These are phyloP conservation scores for Ceriops tagal DNA, from an alignment of 345 rosid species.

Conservation along the genomic window DNA sequence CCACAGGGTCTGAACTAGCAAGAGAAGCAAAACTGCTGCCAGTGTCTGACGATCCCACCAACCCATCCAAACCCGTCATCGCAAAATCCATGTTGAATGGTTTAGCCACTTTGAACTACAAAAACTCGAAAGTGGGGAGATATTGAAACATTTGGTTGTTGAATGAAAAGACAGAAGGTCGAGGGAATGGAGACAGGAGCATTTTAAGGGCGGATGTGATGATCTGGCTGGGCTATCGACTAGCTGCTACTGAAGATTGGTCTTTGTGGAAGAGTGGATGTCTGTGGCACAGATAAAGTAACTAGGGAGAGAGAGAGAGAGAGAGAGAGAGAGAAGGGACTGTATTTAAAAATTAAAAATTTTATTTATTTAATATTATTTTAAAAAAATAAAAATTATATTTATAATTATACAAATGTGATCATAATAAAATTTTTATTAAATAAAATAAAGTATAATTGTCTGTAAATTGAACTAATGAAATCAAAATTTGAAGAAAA, in stretches of 20 bases:
- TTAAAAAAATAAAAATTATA: too few species aligned
- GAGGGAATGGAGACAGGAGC: conserved; percentile 5
- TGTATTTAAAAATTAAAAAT: too few species aligned
- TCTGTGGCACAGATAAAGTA: conserved; percentile 25
- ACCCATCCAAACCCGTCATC: conserved; percentile 45
- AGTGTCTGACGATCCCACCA: conserved; percentile 42
- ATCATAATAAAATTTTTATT: too few species aligned
- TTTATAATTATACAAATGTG: too few species aligned
- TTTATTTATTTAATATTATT: too few species aligned
- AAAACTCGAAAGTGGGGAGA: neutral
- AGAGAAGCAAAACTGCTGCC: conserved; percentile 27
- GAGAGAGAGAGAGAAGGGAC: neutral
- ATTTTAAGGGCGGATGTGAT: conserved; percentile 7
- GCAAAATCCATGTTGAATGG: conserved; percentile 50
- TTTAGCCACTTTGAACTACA: conserved; percentile 11
- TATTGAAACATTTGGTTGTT: conserved; percentile 9
- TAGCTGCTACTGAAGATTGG: conserved; percentile 23
- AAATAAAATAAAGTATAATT: too few species aligned
- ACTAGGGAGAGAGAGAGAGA: conserved; percentile 28
- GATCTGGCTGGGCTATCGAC: neutral
- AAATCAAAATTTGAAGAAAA: too few species aligned
- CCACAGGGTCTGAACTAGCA: conserved; percentile 46
- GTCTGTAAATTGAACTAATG: too few species aligned
- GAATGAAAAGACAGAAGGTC: conserved; percentile 5
- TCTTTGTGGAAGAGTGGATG: conserved; percentile 10